Base-by-base conservation (phyloP, 306 rosid genomes). In the Castanea crenata region DNA sequence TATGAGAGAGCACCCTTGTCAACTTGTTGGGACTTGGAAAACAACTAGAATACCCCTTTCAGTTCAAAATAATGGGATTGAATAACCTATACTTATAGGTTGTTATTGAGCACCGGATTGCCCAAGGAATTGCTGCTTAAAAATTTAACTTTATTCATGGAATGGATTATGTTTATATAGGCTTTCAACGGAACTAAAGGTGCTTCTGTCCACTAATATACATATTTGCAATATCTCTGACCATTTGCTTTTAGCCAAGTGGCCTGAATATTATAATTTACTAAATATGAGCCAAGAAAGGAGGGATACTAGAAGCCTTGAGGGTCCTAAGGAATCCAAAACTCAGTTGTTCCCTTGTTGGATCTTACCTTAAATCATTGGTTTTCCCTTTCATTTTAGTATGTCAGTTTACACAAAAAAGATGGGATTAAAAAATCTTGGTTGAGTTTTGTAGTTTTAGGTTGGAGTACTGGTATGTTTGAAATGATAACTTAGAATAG, bases 321-420 rank as follows among this genome's bases (percentile, higher is more conserved):
- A 27, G 56, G 74, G 55, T 31, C 55, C 44, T 68, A 64, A 38
- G 55, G 73, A 76, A 75, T 56, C 56, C 32, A 59, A 55, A 71
- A 70, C 49, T 61, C 55, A 74, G 63, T 56, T 55, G 69, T 71
- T 58, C 81, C 51, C 67, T 57, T 65, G 55, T 80, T 74, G 32
- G 51, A 29, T 79, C 38, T 34, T 27, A 18, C 25, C 65, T 56
- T 80, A 38, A 27, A 71, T 44, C 72, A 35, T 34, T 67, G 72
- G 72, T 67, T 35, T 19, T n/a, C 54, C 73, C 31, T 31, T 19
- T 64, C 6, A 46, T 63, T 49, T 49, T 34, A 79, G 11, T n/a
- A 27, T 41, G 21, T 75, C 38, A 34, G 13, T 56, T 25, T 18
- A 14, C 12, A 57, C 63, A 67, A 19, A 67, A 65, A 67, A 68